Evolutionary conservation across 139 green algal species (phyloP).

Genomic region (Prasinococcaceae sp.): DNA sequence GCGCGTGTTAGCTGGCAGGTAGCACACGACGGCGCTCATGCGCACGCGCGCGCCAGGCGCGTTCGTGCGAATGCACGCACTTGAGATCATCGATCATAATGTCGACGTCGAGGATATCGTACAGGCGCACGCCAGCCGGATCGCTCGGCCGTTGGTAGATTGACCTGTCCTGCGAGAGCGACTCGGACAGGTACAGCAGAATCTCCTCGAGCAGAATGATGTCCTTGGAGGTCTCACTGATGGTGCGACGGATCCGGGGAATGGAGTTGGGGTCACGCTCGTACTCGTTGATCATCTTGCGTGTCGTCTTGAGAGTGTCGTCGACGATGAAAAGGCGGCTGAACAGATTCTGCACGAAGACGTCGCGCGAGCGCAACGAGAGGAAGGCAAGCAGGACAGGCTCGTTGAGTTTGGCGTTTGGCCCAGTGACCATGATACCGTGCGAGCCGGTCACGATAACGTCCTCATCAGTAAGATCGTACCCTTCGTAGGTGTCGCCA

Average conservation of each 20-base stretch:
- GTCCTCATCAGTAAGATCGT: constrained; percentile 12
- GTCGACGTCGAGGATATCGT: constrained; percentile 4
- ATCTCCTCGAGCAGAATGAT: constrained; percentile 18
- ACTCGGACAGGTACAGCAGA: constrained; percentile 8
- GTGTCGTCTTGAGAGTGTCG: constrained; percentile 7
- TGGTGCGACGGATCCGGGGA: constrained; percentile 3
- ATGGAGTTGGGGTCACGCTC: constrained; percentile 16
- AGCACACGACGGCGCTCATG: no score
- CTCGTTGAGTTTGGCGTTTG: constrained; percentile 6
- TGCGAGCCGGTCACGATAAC: constrained; percentile 11
- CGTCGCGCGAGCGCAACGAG: constrained; percentile 4
- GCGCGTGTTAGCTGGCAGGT: no score
- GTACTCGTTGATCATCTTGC: constrained; percentile 4
- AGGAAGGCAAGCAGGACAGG: constrained; percentile 10
- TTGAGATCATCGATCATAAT: constrained; percentile 3
- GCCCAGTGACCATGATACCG: constrained; percentile 6
- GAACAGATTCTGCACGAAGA: constrained; percentile 17
- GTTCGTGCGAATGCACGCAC: no score
- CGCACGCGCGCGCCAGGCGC: no score
- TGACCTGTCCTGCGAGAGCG: constrained; percentile 5
- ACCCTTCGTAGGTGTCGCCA: constrained; percentile 15
- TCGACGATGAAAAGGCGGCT: constrained; percentile 10
- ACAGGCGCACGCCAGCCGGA: not conserved
- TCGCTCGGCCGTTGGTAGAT: constrained; percentile 1
- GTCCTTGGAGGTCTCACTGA: constrained; percentile 13